Conservation (phyloP, 768 basidiomycete genomes). For the Boletus pseudo-olivaceus region DNA sequence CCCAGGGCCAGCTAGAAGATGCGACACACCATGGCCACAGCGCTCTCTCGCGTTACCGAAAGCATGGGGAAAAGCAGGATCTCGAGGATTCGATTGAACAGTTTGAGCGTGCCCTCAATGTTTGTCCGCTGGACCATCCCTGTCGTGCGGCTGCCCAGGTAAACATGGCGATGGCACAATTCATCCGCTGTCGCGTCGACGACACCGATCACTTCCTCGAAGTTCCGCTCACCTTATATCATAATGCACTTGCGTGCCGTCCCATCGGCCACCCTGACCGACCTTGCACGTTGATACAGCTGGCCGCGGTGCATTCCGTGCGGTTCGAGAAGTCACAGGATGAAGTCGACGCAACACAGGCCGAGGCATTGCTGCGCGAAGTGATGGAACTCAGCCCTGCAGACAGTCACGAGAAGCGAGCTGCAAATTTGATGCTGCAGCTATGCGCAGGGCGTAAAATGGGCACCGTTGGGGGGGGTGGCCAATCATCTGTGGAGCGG, state of each 20-base stretch:
- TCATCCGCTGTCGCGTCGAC: neutral
- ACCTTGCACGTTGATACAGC: neutral
- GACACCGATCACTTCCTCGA: neutral
- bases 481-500: neutral
- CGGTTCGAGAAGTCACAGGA: neutral
- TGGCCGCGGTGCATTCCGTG: neutral
- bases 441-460: neutral
- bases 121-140: neutral
- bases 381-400: neutral
- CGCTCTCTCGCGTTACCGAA: neutral
- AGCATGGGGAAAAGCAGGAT: neutral
- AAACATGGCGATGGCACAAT: neutral
- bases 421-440: neutral
- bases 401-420: neutral
- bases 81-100: neutral
- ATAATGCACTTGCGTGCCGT: neutral
- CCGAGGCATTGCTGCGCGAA: neutral
- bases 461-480: neutral
- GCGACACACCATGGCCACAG: neutral
- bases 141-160: neutral
- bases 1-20: neutral
- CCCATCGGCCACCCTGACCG: neutral
- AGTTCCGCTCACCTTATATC: no score
- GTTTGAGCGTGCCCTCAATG: neutral
- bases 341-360: neutral